Evolutionary conservation across 202 grass and related monocot species (phyloP), one percentile per base, ranked within the genome.

Genomic region (Schoenoplectus triqueter): DNA sequence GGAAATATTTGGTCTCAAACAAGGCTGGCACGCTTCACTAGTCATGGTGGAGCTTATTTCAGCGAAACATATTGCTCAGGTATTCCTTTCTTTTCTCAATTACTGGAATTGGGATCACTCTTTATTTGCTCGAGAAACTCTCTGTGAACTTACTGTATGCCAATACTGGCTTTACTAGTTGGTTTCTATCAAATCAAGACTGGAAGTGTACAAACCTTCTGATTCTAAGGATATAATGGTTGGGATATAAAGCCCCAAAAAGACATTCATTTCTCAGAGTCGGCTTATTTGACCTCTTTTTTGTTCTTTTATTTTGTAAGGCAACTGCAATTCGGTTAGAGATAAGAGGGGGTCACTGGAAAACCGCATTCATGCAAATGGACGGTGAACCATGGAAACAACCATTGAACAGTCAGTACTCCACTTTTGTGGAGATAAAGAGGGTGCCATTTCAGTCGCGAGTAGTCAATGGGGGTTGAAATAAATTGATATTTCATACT

Each of bases 1-100:
- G 10, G 96, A 98, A 90, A 98, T 98, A 88, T 98, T 98, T 86
- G 96, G 96, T 66, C 64, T 98, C 56, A 98, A 98, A 89, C 96
- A 98, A 92, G 96, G 96, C 57, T 98, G 96, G 96, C 96, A 98
- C 89, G 93, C 96, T 80, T 98, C 96, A 48, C 89, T 98, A 19
- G 96, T 98, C 73, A 98, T 98, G 96, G 96, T 98, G 69, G 96
- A 98, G 90, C 91, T 98, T 89, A 94, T 98, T 88, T 98, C 96
- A 66, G 96, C 92, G 52, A 98, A 98, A 78, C 96, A 98, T 85
- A 95, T 98, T 76, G 91, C 96, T 80, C 96, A 98, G 90, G 96
- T 98, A 88, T 63, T 15, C 66, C 3, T 4, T 20, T 61, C 20
- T 17, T 78, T 59, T 57, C 52, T 60, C 39, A 78, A 44, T 78